Evolutionary conservation across 1,284 basidiomycete genomes (phyloP), one percentile per base, ranked within the genome.

Genomic region (Xerocomus amazonicus): DNA sequence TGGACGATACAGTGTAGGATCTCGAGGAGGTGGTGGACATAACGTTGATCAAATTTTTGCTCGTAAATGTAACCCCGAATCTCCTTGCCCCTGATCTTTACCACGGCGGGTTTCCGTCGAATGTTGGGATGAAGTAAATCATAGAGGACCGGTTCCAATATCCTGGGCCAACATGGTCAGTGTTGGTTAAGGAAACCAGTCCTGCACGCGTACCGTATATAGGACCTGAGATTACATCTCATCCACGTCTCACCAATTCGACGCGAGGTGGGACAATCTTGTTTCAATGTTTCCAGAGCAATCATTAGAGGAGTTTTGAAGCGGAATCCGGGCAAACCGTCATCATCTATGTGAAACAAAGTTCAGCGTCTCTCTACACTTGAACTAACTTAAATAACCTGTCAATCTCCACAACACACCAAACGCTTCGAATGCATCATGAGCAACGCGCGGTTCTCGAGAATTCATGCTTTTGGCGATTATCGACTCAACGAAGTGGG

Each of bases 181-280:
- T 39, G 3, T 27, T 35, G 9, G 47, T 38, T 32, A 36, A 50
- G 23, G 39, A 38, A 29, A 45, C 41, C 16, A 43, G 23, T 16
- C 19, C 36, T n/a, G 32, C 9, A 44, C 36, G 51, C 75, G 45
- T 66, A 93, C 92, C 92, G 80, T 51, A 91, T 74, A 66, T 94
- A 95, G 1, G 92, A 94, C 62, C 86, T 87, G n/a, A 96, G 74
- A 62, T 86, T 93, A 61, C 90, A 92, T 28, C 93, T 80, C 87
- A 97, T 92, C 94, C 94, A 97, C 0, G 92, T 93, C 67, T 97
- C 94, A 6, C 89, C 90, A 33, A 89, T 76, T 8, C 92, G 79
- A 28, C 87, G 83, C 14, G 88, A 68, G 49, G 73, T 73, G 1
- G 91, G 86, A 60, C 92, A 84, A 16, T 85, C 82, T 45, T 77